Percentiles rank a stretch among this genome's conserved stretches.
phyloP scores from a whole-genome alignment of 306 rosid species.

The Vachellia collinsii region DNA sequence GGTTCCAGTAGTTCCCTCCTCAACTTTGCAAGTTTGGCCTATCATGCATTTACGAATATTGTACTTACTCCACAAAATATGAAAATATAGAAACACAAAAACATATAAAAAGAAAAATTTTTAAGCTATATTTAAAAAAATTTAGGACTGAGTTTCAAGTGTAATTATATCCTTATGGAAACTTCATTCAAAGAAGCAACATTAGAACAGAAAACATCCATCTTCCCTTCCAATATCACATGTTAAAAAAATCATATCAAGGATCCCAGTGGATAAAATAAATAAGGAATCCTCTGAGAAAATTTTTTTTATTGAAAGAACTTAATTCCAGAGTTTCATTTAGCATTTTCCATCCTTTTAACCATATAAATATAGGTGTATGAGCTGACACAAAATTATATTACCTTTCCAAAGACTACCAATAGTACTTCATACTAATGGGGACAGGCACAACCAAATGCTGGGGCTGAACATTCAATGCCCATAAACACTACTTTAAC shows the following conservation, averaged over 20 bases:
- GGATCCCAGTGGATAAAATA: conserved; percentile 5
- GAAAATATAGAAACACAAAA: not conserved
- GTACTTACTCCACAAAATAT: conserved; percentile 29
- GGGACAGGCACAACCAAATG: conserved; percentile 6
- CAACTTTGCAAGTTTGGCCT: conserved; percentile 98
- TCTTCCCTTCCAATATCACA: conserved; percentile 21
- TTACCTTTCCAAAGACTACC: not conserved
- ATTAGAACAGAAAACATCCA: not conserved
- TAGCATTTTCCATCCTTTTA: conserved; percentile 17
- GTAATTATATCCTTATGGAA: conserved; percentile 10
- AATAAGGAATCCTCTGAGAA: conserved; percentile 6
- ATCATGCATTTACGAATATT: conserved; percentile 31
- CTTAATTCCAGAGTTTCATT: conserved; percentile 2
- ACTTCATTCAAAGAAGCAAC: conserved; percentile 16
- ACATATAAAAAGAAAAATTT: not conserved
- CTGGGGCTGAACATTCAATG: not conserved
- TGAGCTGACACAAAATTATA: not conserved
- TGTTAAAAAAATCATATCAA: conserved; percentile 10
- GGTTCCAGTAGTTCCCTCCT: conserved; percentile 93
- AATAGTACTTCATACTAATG: not conserved
- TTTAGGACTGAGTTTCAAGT: not conserved
- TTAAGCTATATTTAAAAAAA: not conserved
- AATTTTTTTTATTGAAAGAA: not conserved
- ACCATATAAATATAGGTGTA: conserved; percentile 6
- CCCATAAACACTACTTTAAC: not conserved